Evolutionary conservation across 2,329 filamentous ascomycete species (phyloP).

Genomic region (Botrytis galanthina): DNA sequence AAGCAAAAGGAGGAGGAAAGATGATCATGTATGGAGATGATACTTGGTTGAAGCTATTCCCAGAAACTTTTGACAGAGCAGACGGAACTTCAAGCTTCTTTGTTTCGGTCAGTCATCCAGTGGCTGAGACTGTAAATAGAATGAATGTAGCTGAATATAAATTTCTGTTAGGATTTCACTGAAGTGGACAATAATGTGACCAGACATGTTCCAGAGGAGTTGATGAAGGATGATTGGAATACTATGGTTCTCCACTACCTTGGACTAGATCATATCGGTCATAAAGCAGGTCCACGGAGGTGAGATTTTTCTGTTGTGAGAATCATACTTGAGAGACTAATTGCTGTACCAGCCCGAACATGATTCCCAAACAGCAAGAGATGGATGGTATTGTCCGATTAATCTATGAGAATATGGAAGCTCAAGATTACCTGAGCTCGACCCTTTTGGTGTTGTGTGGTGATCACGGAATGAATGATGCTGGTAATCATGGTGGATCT

Average conservation of each 20-base stretch:
- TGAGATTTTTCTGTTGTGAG: conserved; percentile 38
- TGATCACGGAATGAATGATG: conserved; percentile 99
- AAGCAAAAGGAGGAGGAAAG: conserved; percentile 66
- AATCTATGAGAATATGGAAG: conserved; percentile 75
- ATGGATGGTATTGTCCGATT: conserved; percentile 82
- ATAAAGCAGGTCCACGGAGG: conserved; percentile 88
- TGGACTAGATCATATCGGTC: conserved; percentile 94
- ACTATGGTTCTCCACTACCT: conserved; percentile 94
- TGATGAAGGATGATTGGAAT: conserved; percentile 80
- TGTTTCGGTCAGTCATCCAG: conserved; percentile 70
- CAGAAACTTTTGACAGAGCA: conserved; percentile 76
- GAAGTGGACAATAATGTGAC: conserved; percentile 99
- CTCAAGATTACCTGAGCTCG: conserved; percentile 66
- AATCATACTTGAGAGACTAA: conserved; percentile 24
- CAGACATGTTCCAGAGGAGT: conserved; percentile 75
- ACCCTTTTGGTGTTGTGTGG: conserved; percentile 85
- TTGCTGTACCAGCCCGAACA: conserved; percentile 63
- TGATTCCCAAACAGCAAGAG: conserved; percentile 88
- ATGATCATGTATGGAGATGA: conserved; percentile 96
- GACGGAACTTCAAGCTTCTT: conserved; percentile 98
- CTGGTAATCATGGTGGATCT: conserved; percentile 93
- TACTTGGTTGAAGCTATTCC: conserved; percentile 97
- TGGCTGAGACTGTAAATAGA: conserved; percentile 29
- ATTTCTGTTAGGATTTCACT: conserved; percentile 73
- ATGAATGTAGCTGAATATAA: conserved; percentile 32